Evolutionary conservation across 192 early-diverging fungal species (phyloP), one percentile per base, ranked within the genome.

Genomic region (Martensiomyces pterosporus): DNA sequence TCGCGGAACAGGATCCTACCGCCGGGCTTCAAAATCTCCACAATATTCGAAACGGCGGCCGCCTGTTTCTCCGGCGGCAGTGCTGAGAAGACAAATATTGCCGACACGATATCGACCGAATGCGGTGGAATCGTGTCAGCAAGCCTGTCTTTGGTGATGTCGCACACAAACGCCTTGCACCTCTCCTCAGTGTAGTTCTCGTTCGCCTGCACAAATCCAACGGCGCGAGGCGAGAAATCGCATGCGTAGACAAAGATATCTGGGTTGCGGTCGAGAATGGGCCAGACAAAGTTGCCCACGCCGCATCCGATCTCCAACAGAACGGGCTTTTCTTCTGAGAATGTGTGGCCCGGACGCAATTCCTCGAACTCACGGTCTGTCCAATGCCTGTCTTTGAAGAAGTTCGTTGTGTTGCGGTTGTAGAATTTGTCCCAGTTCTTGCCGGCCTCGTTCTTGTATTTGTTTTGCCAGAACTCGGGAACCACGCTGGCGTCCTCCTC

Each of bases 321-420:
- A 12, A 53, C 51, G 3, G 39, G 62, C 10, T 47, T 58, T 29
- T 47, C 12, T 47, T 74, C 53, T 0, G 53, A 49, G 33, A 67
- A 77, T 18, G 36, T 33, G 15, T 51, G 50, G 3, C 58, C 56
- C 9, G 62, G 61, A 23, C 67, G 68, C 25, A 98, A 75, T 61
- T 98, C 93, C 33, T 87, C 86, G 67, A 97, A 99, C 73, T 97
- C 94, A 9, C 93, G 63, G 46, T 86, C 82, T 7, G 92, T 82
- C 94, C 96, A 99, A 64, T 97, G 87, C 24, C 96, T 79, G 73
- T 99, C 92, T 57, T 96, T 96, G 79, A 95, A 99, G 67, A 99
- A 97, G 39, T 81, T 78, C 52, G 88, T 90, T 24, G 86, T 81
- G 40, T 91, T 90, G 71, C 85, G 86, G 48, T 83, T 71, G 64